Conservation (phyloP, 2,329 filamentous ascomycete species). For the Fusarium sp. region DNA sequence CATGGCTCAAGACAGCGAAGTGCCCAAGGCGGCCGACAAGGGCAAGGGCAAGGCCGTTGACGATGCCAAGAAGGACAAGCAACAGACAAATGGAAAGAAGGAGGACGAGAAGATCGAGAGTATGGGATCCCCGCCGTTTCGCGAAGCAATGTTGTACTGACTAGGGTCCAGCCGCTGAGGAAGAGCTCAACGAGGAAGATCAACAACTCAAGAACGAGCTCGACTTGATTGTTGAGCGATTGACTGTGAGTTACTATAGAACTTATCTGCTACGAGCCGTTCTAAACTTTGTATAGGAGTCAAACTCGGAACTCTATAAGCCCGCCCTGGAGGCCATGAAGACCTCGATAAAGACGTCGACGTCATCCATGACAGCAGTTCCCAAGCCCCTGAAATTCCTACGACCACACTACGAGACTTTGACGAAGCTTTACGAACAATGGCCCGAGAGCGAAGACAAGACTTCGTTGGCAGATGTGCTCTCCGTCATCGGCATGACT, state of each 20-base stretch:
- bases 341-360: constrained; percentile 98
- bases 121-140: constrained; percentile 47
- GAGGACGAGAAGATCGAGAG: constrained; percentile 72
- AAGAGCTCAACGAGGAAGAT: constrained; percentile 97
- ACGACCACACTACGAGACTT: constrained; percentile 91
- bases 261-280: not conserved
- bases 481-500: constrained; percentile 98
- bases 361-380: constrained; percentile 98
- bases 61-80: constrained; percentile 75
- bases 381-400: constrained; percentile 99
- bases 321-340: constrained; percentile 96
- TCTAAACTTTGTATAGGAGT: constrained; percentile 69
- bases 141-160: constrained; percentile 38
- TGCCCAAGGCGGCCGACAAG: constrained; percentile 87
- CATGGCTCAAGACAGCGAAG: constrained; percentile 96
- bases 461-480: constrained; percentile 89
- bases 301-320: constrained; percentile 88
- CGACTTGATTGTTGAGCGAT: constrained; percentile 95
- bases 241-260: constrained; percentile 71
- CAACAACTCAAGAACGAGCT: constrained; percentile 98
- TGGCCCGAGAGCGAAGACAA: constrained; percentile 89
- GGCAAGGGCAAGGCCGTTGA: constrained; percentile 93
- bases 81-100: constrained; percentile 77
- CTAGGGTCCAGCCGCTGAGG: constrained; percentile 59
- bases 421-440: constrained; percentile 87